Evolutionary conservation across 352 stramenopile species (phyloP).

Genomic region (Elongisporangium prolatum): DNA sequence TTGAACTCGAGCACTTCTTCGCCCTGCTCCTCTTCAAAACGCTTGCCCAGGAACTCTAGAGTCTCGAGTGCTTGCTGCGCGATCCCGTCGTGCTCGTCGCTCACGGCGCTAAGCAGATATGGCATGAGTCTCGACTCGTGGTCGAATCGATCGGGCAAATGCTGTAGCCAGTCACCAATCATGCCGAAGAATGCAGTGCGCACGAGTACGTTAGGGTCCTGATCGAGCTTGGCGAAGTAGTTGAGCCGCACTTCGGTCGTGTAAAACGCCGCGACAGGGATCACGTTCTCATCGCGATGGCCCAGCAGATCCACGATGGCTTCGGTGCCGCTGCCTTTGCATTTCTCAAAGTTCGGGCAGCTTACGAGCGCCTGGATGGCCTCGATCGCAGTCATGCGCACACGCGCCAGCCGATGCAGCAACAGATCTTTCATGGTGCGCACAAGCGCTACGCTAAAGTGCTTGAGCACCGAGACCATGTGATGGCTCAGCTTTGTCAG

Average conservation of each 20-base stretch:
- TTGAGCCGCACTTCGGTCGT: slow-evolving; percentile 88
- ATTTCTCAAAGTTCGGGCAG: slow-evolving; percentile 88
- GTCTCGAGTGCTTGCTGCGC: slow-evolving; percentile 57
- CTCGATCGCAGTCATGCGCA: slow-evolving; percentile 83
- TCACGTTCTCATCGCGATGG: slow-evolving; percentile 94
- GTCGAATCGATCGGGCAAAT: slow-evolving; percentile 92
- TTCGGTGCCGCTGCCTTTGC: slow-evolving; percentile 91
- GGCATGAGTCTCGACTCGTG: slow-evolving; percentile 92
- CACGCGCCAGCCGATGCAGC: slow-evolving; percentile 85
- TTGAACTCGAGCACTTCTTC: slow-evolving; percentile 91
- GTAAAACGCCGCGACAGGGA: slow-evolving; percentile 94
- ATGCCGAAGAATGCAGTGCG: slow-evolving; percentile 83
- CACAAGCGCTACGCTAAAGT: slow-evolving; percentile 89
- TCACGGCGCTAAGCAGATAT: slow-evolving; percentile 90
- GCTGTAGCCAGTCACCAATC: slow-evolving; percentile 87
- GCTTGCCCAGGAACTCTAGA: slow-evolving; percentile 55
- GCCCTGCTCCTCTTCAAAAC: slow-evolving; percentile 64
- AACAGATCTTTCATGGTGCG: slow-evolving; percentile 79
- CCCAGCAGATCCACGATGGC: slow-evolving; percentile 93
- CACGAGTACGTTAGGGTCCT: slow-evolving; percentile 82
- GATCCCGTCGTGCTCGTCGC: slow-evolving; percentile 53
- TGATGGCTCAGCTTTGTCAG: slow-evolving; percentile 44
- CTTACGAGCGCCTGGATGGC: slow-evolving; percentile 79
- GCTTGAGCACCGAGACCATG: slow-evolving; percentile 91
- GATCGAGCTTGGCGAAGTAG: slow-evolving; percentile 89